Conservation (phyloP, 2,329 filamentous ascomycete genomes). For the Pyrenochaeta sp. region DNA sequence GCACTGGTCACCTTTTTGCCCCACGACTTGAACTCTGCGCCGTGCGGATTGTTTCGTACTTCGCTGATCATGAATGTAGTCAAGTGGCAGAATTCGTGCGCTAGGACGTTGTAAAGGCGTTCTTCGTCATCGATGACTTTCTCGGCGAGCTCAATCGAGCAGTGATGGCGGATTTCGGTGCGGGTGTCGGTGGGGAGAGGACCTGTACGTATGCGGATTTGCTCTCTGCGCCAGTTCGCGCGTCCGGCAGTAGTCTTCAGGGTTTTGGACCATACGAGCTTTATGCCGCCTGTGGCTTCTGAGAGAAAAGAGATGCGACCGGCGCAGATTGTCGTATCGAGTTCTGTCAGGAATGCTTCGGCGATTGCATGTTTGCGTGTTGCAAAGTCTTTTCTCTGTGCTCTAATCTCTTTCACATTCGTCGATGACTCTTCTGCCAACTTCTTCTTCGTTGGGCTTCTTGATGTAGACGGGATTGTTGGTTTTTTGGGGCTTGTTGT, state of each 20-base stretch:
- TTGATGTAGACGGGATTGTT: slow-evolving; percentile 8
- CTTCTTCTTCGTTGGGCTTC: slow-evolving; percentile 24
- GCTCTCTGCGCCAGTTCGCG: slow-evolving; percentile 60
- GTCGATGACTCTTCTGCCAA: slow-evolving; percentile 4
- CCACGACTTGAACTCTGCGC: slow-evolving; percentile 83
- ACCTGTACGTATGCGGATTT: slow-evolving; percentile 45
- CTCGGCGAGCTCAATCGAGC: slow-evolving; percentile 85
- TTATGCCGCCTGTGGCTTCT: slow-evolving; percentile 72
- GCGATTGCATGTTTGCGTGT: slow-evolving; percentile 70
- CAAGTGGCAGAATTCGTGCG: slow-evolving; percentile 95
- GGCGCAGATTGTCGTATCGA: slow-evolving; percentile 71
- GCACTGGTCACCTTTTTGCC: slow-evolving; percentile 59
- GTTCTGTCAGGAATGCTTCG: slow-evolving; percentile 69
- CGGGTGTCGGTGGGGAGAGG: slow-evolving; percentile 31
- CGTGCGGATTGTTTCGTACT: slow-evolving; percentile 80
- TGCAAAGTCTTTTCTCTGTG: slow-evolving; percentile 66
- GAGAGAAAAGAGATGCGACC: slow-evolving; percentile 68
- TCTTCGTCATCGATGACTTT: slow-evolving; percentile 82
- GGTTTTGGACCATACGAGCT: slow-evolving; percentile 78
- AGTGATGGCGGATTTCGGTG: slow-evolving; percentile 64
- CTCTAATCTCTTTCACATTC: slow-evolving; percentile 32
- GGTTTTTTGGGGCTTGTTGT: slow-evolving; percentile 33
- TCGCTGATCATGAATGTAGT: slow-evolving; percentile 88
- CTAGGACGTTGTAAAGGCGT: slow-evolving; percentile 86
- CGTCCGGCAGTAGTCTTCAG: slow-evolving; percentile 79